Evolutionary conservation across 1,284 basidiomycete genomes (phyloP).

Genomic region (Papiliotrema laurentii): DNA sequence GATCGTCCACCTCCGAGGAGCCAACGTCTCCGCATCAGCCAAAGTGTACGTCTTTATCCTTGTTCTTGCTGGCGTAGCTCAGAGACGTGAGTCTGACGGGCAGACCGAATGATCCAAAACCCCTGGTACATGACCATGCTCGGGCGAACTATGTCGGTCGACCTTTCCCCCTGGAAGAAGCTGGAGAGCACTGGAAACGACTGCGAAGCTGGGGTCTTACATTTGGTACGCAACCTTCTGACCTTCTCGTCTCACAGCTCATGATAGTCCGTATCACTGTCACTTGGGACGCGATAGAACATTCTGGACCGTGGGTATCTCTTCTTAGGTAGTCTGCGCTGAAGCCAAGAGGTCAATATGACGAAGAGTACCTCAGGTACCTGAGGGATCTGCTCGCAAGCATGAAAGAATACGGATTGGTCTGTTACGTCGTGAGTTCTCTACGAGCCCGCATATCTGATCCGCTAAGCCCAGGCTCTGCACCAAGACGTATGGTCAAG

Average conservation of each 20-base stretch:
- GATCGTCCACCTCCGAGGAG: constrained; percentile 70
- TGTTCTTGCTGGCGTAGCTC: not conserved
- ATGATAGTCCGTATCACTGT: constrained; percentile 73
- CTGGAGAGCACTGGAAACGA: constrained; percentile 72
- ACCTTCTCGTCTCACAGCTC: not conserved
- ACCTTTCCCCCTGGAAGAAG: constrained; percentile 78
- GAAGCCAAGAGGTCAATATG: constrained; percentile 65
- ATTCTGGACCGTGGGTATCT: constrained; percentile 72
- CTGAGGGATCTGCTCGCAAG: constrained; percentile 66
- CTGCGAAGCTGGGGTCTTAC: constrained; percentile 79
- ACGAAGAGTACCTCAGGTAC: constrained; percentile 77
- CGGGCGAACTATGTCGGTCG: constrained; percentile 72
- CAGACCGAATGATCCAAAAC: constrained; percentile 18
- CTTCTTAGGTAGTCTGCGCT: no score
- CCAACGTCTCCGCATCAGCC: constrained; percentile 72
- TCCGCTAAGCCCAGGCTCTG: constrained; percentile 50
- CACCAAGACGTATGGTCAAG: constrained; percentile 96
- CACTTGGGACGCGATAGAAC: constrained; percentile 96
- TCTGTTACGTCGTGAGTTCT: constrained; percentile 77
- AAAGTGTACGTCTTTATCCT: constrained; percentile 62
- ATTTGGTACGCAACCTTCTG: constrained; percentile 57
- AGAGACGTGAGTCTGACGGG: not conserved
- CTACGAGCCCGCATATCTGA: not conserved
- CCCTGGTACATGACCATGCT: constrained; percentile 48
- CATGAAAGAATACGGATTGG: constrained; percentile 74